A percentile compares a stretch with the other conserved stretches of the same genome.
phyloP scores from a whole-genome alignment of 495 filamentous ascomycete genomes.

The Aspergillus cavernicola region DNA sequence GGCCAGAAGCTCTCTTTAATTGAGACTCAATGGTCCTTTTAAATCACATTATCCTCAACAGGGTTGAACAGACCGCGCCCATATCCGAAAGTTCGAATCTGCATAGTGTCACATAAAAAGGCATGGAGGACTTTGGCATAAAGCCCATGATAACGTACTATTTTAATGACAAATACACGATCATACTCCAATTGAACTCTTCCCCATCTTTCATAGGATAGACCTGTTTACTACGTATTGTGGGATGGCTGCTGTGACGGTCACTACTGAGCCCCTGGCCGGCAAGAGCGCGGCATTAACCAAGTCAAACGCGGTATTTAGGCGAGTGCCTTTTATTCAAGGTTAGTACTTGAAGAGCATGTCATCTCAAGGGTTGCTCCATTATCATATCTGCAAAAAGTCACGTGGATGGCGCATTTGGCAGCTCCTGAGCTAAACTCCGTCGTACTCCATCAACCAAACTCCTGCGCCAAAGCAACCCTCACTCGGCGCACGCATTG shows the following conservation, averaged over 20 bases:
- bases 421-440: slow-evolving; percentile 18
- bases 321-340: no score
- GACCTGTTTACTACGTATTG: no score
- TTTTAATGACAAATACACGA: slow-evolving; percentile 30
- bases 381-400: background rate
- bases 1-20: slow-evolving; percentile 38
- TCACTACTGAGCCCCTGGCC: no score
- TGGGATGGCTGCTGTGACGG: no score
- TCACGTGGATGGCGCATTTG: slow-evolving; percentile 21
- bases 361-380: no score
- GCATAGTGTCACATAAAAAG: slow-evolving; percentile 2
- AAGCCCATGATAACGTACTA: slow-evolving; percentile 29
- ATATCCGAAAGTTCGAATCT: slow-evolving; percentile 3
- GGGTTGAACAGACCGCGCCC: slow-evolving; percentile 7
- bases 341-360: no score
- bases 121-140: slow-evolving; percentile 13
- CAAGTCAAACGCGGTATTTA: no score
- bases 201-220: background rate
- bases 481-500: slow-evolving; percentile 13
- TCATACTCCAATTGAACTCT: slow-evolving; percentile 6
- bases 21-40: slow-evolving; percentile 10
- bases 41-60: slow-evolving; percentile 1
- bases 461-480: slow-evolving; percentile 19
- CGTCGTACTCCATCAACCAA: slow-evolving; percentile 20
- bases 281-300: no score